Base-by-base conservation (phyloP, 2,329 filamentous ascomycete species). In the Curvularia sp. region DNA sequence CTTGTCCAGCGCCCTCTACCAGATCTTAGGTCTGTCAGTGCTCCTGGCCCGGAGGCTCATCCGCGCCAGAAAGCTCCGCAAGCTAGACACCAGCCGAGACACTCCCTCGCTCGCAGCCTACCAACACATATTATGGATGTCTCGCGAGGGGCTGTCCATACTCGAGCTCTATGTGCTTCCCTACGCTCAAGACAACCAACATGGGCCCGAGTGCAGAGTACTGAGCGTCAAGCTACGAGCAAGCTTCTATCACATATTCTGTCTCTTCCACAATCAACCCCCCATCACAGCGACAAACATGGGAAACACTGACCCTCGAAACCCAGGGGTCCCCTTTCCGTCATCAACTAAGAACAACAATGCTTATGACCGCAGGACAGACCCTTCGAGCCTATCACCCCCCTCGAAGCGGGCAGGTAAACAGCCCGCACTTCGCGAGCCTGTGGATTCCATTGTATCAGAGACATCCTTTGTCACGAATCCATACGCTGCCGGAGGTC, bases 161-260 rank as follows among this genome's bases (percentile, higher is more conserved):
- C 83, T 97, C 9, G 93, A 98, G 72, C 81, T 85, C 49, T 95
- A 94, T 75, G 88, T 99, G 47, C 81, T 98, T 20, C 95, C 94
- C 0, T 82, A 80, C 58, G 81, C 80, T 48, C 42, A 91, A 89
- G 85, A 91, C 92, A 55, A 88, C 84, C 66, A 89, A 86, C 70
- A 92, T 88, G 78, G 87, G 83, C 71, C 78, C 15, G 93, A 96
- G 76, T 87, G 97, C 57, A 93, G 93, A 72, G 93, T 98, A 44
- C 84, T 99, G 63, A 89, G 91, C 20, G 92, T 92, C 75, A 99
- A 98, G 78, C 84, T 99, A 13, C 89, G 92, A 60, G 95, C 95
- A 15, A 96, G 92, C 20, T 96, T 98, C 75, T 95, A 96, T 70
- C 94, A 99, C 79, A 92, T 99, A 65, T 97, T 97, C 76, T 95